Evolutionary conservation across 371 early-diverging fungal genomes (phyloP).

Genomic region (Neoconidiobolus thromboides): DNA sequence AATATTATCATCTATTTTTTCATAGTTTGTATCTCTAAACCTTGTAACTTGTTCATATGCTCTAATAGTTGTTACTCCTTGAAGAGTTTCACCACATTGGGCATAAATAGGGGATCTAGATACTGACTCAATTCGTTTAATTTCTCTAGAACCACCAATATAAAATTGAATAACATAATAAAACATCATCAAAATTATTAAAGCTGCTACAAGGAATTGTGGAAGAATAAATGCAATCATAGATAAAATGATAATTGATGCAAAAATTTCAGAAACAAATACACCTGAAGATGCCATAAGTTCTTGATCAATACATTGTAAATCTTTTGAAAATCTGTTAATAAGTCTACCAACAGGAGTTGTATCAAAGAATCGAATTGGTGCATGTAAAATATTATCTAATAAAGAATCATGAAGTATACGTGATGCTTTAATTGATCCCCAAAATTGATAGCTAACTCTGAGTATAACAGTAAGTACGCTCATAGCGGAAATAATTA

Average conservation of each 20-base stretch:
- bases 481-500: background rate
- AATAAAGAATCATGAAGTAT: slow-evolving; percentile 26
- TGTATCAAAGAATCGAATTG: slow-evolving; percentile 64
- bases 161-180: slow-evolving; percentile 33
- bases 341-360: slow-evolving; percentile 73
- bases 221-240: slow-evolving; percentile 37
- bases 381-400: slow-evolving; percentile 31
- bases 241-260: slow-evolving; percentile 33
- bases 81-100: slow-evolving; percentile 50
- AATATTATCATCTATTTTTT: slow-evolving; percentile 34
- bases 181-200: slow-evolving; percentile 19
- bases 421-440: slow-evolving; percentile 23
- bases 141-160: slow-evolving; percentile 45
- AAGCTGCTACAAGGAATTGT: slow-evolving; percentile 23
- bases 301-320: slow-evolving; percentile 45
- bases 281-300: slow-evolving; percentile 28
- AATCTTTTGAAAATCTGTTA: slow-evolving; percentile 64
- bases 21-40: slow-evolving; percentile 30
- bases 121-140: slow-evolving; percentile 62
- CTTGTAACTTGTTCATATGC: slow-evolving; percentile 45
- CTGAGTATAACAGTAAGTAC: background rate
- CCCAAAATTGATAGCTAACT: slow-evolving; percentile 13
- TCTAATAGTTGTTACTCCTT: slow-evolving; percentile 52
- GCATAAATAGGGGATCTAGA: slow-evolving; percentile 59
- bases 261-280: slow-evolving; percentile 27